These are phyloP conservation scores for Cardamine occulta DNA, from an alignment of 345 rosid species.

Conservation along the genomic window DNA sequence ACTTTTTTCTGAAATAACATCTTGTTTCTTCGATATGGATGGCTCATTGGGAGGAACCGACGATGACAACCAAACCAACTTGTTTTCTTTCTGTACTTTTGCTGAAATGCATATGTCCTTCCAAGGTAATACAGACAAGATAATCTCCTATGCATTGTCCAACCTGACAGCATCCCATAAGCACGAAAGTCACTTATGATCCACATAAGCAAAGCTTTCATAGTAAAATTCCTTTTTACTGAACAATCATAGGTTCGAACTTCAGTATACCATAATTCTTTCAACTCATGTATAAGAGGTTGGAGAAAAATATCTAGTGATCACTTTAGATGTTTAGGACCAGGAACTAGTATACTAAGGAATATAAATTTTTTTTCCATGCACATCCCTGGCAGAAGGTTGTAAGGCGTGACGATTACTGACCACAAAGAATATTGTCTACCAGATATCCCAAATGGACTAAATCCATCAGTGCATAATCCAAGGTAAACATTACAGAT, in stretches of 20 bases:
- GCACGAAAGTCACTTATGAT: not conserved
- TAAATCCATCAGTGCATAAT: not conserved
- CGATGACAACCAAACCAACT: not conserved
- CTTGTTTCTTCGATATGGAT: too few species aligned
- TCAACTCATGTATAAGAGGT: not conserved
- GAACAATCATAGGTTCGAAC: not conserved
- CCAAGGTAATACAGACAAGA: not conserved
- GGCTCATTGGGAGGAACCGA: not conserved
- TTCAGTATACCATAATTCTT: not conserved
- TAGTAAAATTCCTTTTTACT: too few species aligned
- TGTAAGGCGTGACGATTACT: not conserved
- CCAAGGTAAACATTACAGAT: not conserved
- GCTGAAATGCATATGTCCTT: too few species aligned
- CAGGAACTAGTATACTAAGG: too few species aligned
- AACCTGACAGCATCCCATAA: not conserved
- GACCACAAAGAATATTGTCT: not conserved
- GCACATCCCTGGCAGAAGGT: not conserved
- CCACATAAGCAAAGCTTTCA: too few species aligned
- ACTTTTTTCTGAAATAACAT: too few species aligned
- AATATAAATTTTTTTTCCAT: too few species aligned
- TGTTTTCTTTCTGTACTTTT: not conserved
- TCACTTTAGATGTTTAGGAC: not conserved
- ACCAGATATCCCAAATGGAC: not conserved
- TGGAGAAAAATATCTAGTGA: not conserved
- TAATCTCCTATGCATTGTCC: not conserved